phyloP scores from a whole-genome alignment of 1,284 basidiomycete species.

The Ganoderma lingzhi region DNA sequence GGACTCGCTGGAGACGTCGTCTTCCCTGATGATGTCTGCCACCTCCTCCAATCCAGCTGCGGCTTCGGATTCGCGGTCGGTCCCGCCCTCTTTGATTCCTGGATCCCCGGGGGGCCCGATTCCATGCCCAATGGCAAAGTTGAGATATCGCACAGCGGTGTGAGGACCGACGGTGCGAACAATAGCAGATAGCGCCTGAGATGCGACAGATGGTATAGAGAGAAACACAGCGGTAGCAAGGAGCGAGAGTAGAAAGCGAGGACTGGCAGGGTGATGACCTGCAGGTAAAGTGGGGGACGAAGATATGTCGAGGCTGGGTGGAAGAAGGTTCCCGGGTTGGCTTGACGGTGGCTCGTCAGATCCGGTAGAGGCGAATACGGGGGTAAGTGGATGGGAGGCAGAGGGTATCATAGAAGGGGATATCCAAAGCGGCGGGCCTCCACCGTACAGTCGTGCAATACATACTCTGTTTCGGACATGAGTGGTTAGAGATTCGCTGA shows the following conservation, averaged over 20 bases:
- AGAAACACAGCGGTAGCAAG: slow-evolving; percentile 90
- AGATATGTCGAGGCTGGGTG: slow-evolving; percentile 36
- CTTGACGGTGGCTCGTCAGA: slow-evolving; percentile 39
- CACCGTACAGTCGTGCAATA: slow-evolving; percentile 84
- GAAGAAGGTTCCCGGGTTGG: slow-evolving; percentile 30
- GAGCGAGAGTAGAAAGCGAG: slow-evolving; percentile 86
- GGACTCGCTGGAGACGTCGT: slow-evolving; percentile 17
- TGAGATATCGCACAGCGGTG: slow-evolving; percentile 82
- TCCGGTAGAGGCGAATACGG: slow-evolving; percentile 52
- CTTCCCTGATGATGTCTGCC: slow-evolving; percentile 56
- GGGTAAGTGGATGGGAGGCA: slow-evolving; percentile 72
- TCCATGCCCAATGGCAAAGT: slow-evolving; percentile 83
- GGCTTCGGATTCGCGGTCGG: slow-evolving; percentile 57
- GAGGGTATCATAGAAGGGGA: slow-evolving; percentile 74
- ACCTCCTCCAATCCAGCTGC: slow-evolving; percentile 77
- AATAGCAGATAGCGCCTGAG: slow-evolving; percentile 78
- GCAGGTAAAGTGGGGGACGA: slow-evolving; percentile 47
- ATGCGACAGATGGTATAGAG: slow-evolving; percentile 80
- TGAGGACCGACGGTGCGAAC: slow-evolving; percentile 82
- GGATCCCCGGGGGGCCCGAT: slow-evolving; percentile 55
- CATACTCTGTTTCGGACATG: slow-evolving; percentile 68
- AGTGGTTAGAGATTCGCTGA: background rate
- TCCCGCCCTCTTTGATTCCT: slow-evolving; percentile 47
- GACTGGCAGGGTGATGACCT: slow-evolving; percentile 77
- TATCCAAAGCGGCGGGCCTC: slow-evolving; percentile 80